These are phyloP conservation scores for Phytophthora syringae DNA, from an alignment of 352 stramenopile genomes.

Conservation along the genomic window DNA sequence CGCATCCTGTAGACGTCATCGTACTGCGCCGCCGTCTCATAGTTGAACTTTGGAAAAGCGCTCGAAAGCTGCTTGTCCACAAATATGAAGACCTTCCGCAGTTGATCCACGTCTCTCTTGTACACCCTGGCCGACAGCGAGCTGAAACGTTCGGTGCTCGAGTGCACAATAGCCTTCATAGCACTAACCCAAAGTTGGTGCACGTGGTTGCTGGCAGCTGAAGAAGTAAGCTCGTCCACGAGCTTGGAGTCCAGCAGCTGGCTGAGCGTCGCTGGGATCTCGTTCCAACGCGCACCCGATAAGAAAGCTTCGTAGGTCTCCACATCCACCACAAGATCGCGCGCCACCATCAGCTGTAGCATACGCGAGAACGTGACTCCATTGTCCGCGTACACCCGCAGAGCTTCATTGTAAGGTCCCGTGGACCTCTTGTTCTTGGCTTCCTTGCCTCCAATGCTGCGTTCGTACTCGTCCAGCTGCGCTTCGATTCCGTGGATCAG, in stretches of 20 bases:
- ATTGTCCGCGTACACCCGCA: constrained; percentile 67
- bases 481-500: constrained; percentile 50
- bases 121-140: constrained; percentile 48
- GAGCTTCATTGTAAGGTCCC: constrained; percentile 65
- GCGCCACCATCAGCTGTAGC: constrained; percentile 67
- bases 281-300: constrained; percentile 64
- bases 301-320: constrained; percentile 73
- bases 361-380: constrained; percentile 58
- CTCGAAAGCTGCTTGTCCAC: constrained; percentile 63
- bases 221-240: constrained; percentile 37
- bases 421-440: constrained; percentile 28
- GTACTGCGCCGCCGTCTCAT: constrained; percentile 49
- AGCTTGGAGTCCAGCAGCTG: constrained; percentile 63
- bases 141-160: constrained; percentile 63
- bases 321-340: constrained; percentile 49
- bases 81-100: constrained; percentile 63
- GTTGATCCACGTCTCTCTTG: constrained; percentile 46
- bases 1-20: constrained; percentile 64
- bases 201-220: constrained; percentile 45
- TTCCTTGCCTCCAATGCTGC: not conserved
- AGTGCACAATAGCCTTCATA: constrained; percentile 72
- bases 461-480: constrained; percentile 62
- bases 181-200: constrained; percentile 57
- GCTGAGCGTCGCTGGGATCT: constrained; percentile 68
- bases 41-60: constrained; percentile 63